phyloP scores from a whole-genome alignment of 129 eudicot species.

The Flaveria bidentis region DNA sequence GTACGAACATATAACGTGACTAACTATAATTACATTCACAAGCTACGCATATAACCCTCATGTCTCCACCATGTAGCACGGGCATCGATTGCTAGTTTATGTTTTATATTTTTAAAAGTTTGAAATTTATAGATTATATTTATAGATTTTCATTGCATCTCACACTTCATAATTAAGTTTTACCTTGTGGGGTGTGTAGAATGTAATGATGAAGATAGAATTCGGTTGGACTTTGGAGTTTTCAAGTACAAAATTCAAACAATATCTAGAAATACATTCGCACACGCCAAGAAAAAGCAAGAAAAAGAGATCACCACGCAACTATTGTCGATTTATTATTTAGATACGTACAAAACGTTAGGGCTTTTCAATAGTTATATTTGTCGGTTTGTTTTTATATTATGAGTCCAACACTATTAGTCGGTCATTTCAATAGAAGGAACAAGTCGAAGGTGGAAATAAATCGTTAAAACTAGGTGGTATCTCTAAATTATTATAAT shows the following conservation, averaged over 20 bases:
- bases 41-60: too few species aligned
- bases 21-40: too few species aligned
- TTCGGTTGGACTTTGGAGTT: too few species aligned
- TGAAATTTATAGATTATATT: too few species aligned
- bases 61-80: too few species aligned
- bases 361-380: not conserved
- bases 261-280: constrained; percentile 16
- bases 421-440: not conserved
- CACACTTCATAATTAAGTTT: too few species aligned
- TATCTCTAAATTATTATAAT: too few species aligned
- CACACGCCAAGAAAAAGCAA: constrained; percentile 1
- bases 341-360: not conserved
- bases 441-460: not conserved
- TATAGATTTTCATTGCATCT: too few species aligned
- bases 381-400: not conserved
- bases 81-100: too few species aligned
- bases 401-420: not conserved
- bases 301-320: constrained; percentile 12
- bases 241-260: constrained; percentile 10
- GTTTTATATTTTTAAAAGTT: too few species aligned
- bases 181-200: not conserved
- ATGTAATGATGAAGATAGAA: constrained; percentile 13
- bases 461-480: not conserved
- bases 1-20: too few species aligned
- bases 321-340: not conserved